Evolutionary conservation across 345 rosid species (phyloP), one percentile per base, ranked within the genome.

Genomic region (Streptanthus diversifolius): DNA sequence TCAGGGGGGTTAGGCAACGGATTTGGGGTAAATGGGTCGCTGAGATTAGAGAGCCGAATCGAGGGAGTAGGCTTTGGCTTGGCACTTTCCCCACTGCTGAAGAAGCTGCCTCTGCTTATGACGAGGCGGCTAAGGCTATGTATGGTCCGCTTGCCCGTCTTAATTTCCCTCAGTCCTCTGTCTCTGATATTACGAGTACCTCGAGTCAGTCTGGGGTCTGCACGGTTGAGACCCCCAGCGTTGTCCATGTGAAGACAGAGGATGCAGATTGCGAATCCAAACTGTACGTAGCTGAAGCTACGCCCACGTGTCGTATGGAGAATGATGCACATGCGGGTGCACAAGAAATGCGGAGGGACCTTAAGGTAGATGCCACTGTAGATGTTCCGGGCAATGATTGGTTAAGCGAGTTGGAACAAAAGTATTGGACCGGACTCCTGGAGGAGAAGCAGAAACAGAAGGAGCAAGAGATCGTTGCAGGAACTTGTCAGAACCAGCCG

Each of bases 1-100:
- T 82, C 41, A 77, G 98, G 68, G 98, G 98, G 0, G 96, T 90
- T 14, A 82, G 98, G 75, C 98, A 92, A 71, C 78, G 98, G 77
- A 77, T 87, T 17, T 92, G 98, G 98, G 98, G 98, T 1, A 90
- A 87, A 79, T 92, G 98, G 96, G 96, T 90, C 21, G 95, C 98
- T 0, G 97, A 90, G 80, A 93, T 93, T 44, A 80, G 98, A 49
- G 90, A 90, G 15, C 98, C 98, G 0, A 81, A 85, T 13, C 45
- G 86, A 18, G 91, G 91, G 1, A 82, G 72, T 14, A 73, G 98
- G 62, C 83, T 90, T 4, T 93, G 98, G 98, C 88, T 92, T 37
- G 98, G 98, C 12, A 93, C 97, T 14, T 93, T 86, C 48, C 88
- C 90, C 0, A 87, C 92, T 1, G 97, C 97, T 5, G 30, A 68